Conservation (phyloP, 768 basidiomycete species). For the Jaapia argillacea region DNA sequence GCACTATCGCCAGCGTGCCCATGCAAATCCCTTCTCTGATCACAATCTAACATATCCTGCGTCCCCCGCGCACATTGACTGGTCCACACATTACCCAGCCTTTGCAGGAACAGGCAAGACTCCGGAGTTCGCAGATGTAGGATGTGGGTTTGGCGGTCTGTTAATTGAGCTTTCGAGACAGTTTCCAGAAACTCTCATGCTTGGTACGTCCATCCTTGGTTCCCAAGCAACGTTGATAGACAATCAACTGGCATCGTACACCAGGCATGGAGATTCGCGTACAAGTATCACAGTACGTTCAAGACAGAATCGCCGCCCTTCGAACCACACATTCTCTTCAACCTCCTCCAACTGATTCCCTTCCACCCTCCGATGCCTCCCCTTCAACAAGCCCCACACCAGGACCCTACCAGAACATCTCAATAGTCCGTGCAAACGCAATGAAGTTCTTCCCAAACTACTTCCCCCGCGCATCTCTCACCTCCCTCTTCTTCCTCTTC, state of each 20-base stretch:
- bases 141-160: constrained; percentile 96
- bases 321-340: constrained; percentile 44
- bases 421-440: constrained; percentile 89
- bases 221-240: neutral
- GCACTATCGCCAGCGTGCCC: constrained; percentile 75
- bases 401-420: constrained; percentile 75
- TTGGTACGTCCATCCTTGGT: constrained; percentile 48
- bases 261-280: constrained; percentile 95
- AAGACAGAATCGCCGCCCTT: constrained; percentile 88
- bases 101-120: constrained; percentile 45
- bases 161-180: constrained; percentile 81
- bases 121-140: constrained; percentile 94
- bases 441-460: constrained; percentile 99
- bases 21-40: constrained; percentile 82
- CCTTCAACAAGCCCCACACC: constrained; percentile 15
- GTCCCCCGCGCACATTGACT: constrained; percentile 69
- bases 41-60: constrained; percentile 83
- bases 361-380: constrained; percentile 11
- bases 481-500: constrained; percentile 94
- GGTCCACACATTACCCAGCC: constrained; percentile 75
- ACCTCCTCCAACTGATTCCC: neutral
- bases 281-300: constrained; percentile 92
- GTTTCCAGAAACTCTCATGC: constrained; percentile 87
- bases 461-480: constrained; percentile 82
- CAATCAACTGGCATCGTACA: neutral